Conservation (phyloP, 306 rosid species). For the Cucurbita moschata region DNA sequence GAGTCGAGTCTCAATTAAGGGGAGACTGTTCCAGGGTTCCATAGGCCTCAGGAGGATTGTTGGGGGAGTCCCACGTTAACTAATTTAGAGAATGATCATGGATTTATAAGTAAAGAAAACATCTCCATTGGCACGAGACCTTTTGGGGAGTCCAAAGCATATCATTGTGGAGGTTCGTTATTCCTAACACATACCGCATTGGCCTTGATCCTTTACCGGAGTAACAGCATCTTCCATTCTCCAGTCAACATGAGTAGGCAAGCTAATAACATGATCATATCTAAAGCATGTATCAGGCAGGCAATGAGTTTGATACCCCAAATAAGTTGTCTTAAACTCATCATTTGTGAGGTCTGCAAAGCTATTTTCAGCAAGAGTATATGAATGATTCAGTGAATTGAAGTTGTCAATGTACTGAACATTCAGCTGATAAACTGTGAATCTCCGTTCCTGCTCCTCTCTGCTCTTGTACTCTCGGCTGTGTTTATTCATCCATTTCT, state of each 20-base stretch:
- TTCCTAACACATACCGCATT: constrained; percentile 35
- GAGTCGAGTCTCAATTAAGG: too few relatives aligned
- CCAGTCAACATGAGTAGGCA: constrained; percentile 30
- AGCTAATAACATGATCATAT: constrained; percentile 4
- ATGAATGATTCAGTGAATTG: constrained; percentile 41
- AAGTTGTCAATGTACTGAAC: constrained; percentile 27
- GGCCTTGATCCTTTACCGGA: constrained; percentile 54
- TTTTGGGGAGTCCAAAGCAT: too few relatives aligned
- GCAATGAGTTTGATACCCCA: constrained; percentile 16
- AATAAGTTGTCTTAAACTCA: constrained; percentile 25
- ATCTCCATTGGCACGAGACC: too few relatives aligned
- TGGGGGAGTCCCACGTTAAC: too few relatives aligned
- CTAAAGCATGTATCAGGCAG: constrained; percentile 11
- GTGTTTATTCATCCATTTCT: constrained; percentile 29
- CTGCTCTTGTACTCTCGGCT: constrained; percentile 16
- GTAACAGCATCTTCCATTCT: constrained; percentile 50
- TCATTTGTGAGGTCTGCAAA: constrained; percentile 56
- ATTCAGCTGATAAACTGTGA: constrained; percentile 39
- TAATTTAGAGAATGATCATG: too few relatives aligned
- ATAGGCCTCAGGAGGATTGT: too few relatives aligned
- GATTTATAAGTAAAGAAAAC: too few relatives aligned
- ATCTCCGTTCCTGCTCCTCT: constrained; percentile 39
- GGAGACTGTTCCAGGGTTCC: too few relatives aligned
- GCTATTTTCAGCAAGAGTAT: constrained; percentile 43
- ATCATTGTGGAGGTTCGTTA: too few relatives aligned